Evolutionary conservation across 257 asterid species (phyloP).

Genomic region (Salvia hispanica): DNA sequence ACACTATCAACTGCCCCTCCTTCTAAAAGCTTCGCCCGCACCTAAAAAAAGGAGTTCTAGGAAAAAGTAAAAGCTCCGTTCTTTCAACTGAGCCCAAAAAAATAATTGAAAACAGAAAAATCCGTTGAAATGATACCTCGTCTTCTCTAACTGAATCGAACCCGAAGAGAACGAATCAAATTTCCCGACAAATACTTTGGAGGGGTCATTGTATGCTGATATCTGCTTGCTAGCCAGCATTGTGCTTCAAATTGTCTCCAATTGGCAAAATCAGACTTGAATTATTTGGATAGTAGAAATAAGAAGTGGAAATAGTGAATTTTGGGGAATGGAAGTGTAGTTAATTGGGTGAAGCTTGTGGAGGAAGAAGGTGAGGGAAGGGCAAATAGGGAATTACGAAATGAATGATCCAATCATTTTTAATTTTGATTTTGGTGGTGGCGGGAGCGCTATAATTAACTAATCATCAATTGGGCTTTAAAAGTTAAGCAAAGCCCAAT

Average conservation of each 20-base stretch:
- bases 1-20: constrained; percentile 80
- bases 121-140: constrained; percentile 40
- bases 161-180: constrained; percentile 66
- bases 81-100: background rate
- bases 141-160: constrained; percentile 52
- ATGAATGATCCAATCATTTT: constrained; percentile 30
- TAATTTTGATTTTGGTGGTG: constrained; percentile 47
- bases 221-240: constrained; percentile 42
- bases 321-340: constrained; percentile 5
- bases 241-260: constrained; percentile 17
- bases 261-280: constrained; percentile 1
- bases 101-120: background rate
- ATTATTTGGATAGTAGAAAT: background rate
- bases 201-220: constrained; percentile 38
- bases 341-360: constrained; percentile 40
- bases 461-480: no score
- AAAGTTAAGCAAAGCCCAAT: background rate
- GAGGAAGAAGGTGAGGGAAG: constrained; percentile 43
- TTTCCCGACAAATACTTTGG: constrained; percentile 53
- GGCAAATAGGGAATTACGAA: constrained; percentile 36
- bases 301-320: background rate
- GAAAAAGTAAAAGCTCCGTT: background rate
- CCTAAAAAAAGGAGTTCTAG: constrained; percentile 37
- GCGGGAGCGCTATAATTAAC: constrained; percentile 45
- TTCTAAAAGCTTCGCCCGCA: constrained; percentile 58